Evolutionary conservation across 73 alveolate species (phyloP).

Genomic region (Tetrahymena elliotti): DNA sequence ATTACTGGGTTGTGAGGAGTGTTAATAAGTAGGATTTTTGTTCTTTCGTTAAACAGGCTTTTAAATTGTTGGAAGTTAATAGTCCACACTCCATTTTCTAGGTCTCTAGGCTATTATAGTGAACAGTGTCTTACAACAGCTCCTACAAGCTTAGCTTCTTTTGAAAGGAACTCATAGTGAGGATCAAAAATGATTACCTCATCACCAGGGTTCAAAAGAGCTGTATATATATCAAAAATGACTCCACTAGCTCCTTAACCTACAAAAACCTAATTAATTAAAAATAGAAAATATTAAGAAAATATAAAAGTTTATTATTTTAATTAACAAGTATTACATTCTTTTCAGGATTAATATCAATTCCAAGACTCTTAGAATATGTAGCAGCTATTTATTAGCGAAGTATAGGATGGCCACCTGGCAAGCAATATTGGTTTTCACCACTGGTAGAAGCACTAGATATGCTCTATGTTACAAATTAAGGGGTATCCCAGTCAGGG

Average conservation of each 20-base stretch:
- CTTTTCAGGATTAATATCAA: background rate
- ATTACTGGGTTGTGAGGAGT: background rate
- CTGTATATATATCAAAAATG: background rate
- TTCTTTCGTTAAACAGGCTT: background rate
- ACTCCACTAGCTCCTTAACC: background rate
- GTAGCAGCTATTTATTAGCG: background rate
- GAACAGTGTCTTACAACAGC: background rate
- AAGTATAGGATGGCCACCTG: background rate
- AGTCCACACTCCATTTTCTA: background rate
- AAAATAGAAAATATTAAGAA: background rate
- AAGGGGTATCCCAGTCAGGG: background rate
- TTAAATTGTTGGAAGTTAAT: background rate
- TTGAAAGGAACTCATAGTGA: background rate
- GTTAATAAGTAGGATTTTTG: background rate
- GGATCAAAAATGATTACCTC: background rate
- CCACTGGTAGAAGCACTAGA: background rate
- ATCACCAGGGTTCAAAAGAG: background rate
- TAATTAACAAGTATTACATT: background rate
- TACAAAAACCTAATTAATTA: background rate
- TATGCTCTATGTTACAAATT: background rate
- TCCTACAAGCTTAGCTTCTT: background rate
- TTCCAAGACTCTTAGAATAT: background rate
- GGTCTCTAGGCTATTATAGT: background rate
- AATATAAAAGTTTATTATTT: background rate
- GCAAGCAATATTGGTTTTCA: background rate